Conservation (phyloP, 192 early-diverging fungal genomes). For the Haplosporangium gracile region DNA sequence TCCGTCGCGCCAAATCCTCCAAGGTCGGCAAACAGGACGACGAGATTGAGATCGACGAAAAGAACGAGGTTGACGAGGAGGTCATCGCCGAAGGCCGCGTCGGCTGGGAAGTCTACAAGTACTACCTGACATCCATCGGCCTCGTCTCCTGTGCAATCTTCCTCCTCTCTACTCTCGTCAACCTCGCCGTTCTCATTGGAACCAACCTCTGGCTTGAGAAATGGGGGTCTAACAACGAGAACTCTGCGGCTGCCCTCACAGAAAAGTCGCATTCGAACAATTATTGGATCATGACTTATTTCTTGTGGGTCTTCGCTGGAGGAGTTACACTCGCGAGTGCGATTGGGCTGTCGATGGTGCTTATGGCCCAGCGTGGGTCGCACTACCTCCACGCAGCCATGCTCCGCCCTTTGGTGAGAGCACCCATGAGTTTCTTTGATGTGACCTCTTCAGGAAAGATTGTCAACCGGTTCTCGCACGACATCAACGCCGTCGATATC, state of each 20-base stretch:
- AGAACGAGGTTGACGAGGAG: slow-evolving; percentile 38
- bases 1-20: slow-evolving; percentile 33
- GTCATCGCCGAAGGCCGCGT: slow-evolving; percentile 16
- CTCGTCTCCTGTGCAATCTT: background rate
- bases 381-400: slow-evolving; percentile 68
- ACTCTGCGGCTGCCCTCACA: background rate
- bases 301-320: slow-evolving; percentile 22
- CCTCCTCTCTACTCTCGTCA: background rate
- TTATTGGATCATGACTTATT: slow-evolving; percentile 33
- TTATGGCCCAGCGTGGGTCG: slow-evolving; percentile 64
- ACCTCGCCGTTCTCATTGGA: background rate
- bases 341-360: slow-evolving; percentile 8
- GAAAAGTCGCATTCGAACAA: background rate
- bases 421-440: slow-evolving; percentile 68
- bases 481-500: slow-evolving; percentile 78
- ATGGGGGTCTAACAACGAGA: slow-evolving; percentile 5
- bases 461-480: slow-evolving; percentile 85
- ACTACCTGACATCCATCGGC: slow-evolving; percentile 26
- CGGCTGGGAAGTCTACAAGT: slow-evolving; percentile 50
- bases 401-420: slow-evolving; percentile 69
- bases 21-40: slow-evolving; percentile 9
- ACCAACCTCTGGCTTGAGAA: slow-evolving; percentile 18
- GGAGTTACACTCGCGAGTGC: background rate
- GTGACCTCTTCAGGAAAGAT: slow-evolving; percentile 80
- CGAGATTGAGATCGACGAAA: slow-evolving; percentile 23